Conservation (phyloP, 192 early-diverging fungal genomes). For the Thoreauomyces humboldtii region DNA sequence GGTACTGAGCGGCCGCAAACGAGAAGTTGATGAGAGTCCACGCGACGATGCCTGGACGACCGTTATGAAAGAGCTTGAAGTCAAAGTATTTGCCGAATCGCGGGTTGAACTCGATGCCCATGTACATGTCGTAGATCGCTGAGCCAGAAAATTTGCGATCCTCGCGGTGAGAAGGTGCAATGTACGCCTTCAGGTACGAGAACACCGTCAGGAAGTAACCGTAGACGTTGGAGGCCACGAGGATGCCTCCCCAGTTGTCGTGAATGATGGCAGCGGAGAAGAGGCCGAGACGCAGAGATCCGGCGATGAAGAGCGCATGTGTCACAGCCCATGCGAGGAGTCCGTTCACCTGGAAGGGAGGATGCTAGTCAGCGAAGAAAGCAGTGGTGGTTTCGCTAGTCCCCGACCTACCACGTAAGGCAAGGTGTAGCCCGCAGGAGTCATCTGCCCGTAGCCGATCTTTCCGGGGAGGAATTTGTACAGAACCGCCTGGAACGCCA, state of each 20-base stretch:
- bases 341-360: constrained; percentile 64
- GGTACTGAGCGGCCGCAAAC: constrained; percentile 75
- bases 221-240: constrained; percentile 71
- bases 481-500: constrained; percentile 65
- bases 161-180: constrained; percentile 67
- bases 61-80: constrained; percentile 84
- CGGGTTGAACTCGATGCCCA: constrained; percentile 84
- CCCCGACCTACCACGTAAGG: constrained; percentile 64
- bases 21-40: constrained; percentile 80
- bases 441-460: constrained; percentile 75
- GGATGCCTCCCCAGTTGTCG: constrained; percentile 72
- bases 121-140: constrained; percentile 72
- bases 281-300: constrained; percentile 59
- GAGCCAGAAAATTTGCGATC: constrained; percentile 77
- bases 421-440: constrained; percentile 69
- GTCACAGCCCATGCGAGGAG: constrained; percentile 70
- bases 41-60: constrained; percentile 79
- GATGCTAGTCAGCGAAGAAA: no score
- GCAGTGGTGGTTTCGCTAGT: no score
- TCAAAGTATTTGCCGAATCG: constrained; percentile 72
- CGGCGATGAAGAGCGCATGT: constrained; percentile 62
- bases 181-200: constrained; percentile 67
- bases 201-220: constrained; percentile 76
- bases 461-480: constrained; percentile 65
- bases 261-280: constrained; percentile 67